Evolutionary conservation across 2,329 filamentous ascomycete genomes (phyloP), one percentile per base, ranked within the genome.

Genomic region (Ampelomyces quisqualis): DNA sequence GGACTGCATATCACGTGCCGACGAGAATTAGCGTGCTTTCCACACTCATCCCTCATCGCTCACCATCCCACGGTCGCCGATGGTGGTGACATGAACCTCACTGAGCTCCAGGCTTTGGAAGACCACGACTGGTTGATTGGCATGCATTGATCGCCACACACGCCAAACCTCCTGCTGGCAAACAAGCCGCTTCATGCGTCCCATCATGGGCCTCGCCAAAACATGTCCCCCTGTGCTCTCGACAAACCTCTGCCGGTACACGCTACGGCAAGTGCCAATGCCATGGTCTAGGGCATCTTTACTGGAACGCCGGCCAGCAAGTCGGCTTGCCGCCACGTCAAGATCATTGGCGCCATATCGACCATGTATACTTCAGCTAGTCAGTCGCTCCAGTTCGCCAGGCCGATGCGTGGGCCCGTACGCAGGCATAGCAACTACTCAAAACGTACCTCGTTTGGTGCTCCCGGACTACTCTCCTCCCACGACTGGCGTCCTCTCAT

Each of bases 401-500:
- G n/a, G n/a, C n/a, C 10, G 40, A 33, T 27, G 20, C 27, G 26
- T 17, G n/a, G n/a, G 23, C 19, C 38, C 24, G n/a, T 32, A 32
- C 20, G 48, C 43, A 7, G 40, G 40, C 18, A 38, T 56, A 38
- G 42, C 50, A 38, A 57, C 57, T 35, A 31, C 53, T 19, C 43
- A 52, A 33, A 37, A 54, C 32, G 28, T 31, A 15, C 23, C 46
- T 7, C 27, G 46, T 8, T 55, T 46, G 22, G 20, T 23, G 10
- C 46, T 57, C 8, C 55, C 56, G 24, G 51, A 55, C 15, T 91
- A 91, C 64, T 65, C 69, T n/a, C 77, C 83, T n/a, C 87, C 88
- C 2, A 83, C 73, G 11, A 80, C 79, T 1, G 88, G 89, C 10
- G 60, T 93, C 4, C 70, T 94, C 20, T 85, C 88, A 2, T 68